Evolutionary conservation across 208 protist genomes (phyloP).

Genomic region (Wallacemonas sp.): DNA sequence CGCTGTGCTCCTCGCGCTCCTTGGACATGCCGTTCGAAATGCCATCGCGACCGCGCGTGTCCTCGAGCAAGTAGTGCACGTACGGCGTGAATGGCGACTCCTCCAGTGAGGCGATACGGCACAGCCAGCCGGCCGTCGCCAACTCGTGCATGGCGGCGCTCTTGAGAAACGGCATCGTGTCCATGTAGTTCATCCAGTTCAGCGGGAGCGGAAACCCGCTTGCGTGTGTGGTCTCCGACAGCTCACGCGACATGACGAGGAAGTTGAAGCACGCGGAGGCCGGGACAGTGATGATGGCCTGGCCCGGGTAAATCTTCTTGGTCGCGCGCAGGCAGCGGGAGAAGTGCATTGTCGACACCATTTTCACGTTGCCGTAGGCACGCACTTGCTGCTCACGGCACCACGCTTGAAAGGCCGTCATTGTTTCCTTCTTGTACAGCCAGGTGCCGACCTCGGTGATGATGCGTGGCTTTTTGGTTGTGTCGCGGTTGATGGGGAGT

Average conservation of each 20-base stretch:
- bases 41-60: constrained; percentile 83
- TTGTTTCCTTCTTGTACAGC: constrained; percentile 78
- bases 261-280: constrained; percentile 78
- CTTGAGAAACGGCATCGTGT: constrained; percentile 56
- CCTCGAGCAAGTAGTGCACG: constrained; percentile 77
- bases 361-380: constrained; percentile 74
- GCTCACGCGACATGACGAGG: constrained; percentile 66
- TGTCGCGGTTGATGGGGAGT: constrained; percentile 60
- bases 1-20: constrained; percentile 75
- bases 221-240: constrained; percentile 24
- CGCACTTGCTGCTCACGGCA: constrained; percentile 65
- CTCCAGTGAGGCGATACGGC: constrained; percentile 72
- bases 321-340: constrained; percentile 72
- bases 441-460: constrained; percentile 76
- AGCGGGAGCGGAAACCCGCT: constrained; percentile 71
- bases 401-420: constrained; percentile 67
- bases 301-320: constrained; percentile 47
- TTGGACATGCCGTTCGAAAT: constrained; percentile 72
- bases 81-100: constrained; percentile 75
- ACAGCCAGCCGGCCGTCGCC: constrained; percentile 76
- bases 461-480: constrained; percentile 51
- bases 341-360: constrained; percentile 68
- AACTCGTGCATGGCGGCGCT: constrained; percentile 62
- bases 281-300: constrained; percentile 80
- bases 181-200: constrained; percentile 90